phyloP scores from a whole-genome alignment of 2,329 filamentous ascomycete genomes.

The Xylariales sp. region DNA sequence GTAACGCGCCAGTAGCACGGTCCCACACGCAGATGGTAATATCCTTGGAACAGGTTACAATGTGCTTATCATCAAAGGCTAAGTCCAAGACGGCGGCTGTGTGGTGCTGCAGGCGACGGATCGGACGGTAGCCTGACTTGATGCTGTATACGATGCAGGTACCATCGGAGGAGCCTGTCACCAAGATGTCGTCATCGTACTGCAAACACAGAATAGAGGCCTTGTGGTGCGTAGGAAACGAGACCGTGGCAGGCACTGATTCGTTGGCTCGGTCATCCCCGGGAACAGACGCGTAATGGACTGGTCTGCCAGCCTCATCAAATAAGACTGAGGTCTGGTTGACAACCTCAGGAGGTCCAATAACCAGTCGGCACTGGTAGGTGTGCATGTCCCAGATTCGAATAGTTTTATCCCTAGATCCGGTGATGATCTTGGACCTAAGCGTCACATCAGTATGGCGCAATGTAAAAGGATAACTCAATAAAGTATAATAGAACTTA shows the following conservation, averaged over 20 bases:
- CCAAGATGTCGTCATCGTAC: constrained; percentile 88
- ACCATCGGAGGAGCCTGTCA: constrained; percentile 90
- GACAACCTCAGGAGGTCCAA: constrained; percentile 70
- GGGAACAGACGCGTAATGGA: constrained; percentile 51
- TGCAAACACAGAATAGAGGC: constrained; percentile 93
- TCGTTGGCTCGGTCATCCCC: constrained; percentile 41
- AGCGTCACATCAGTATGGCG: too few relatives aligned
- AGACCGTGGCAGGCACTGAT: constrained; percentile 50
- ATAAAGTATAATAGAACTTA: too few relatives aligned
- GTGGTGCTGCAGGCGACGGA: constrained; percentile 74
- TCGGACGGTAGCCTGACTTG: constrained; percentile 70
- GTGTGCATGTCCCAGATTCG: constrained; percentile 94
- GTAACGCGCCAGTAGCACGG: constrained; percentile 67
- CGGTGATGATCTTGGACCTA: constrained; percentile 94
- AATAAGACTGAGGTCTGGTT: constrained; percentile 45
- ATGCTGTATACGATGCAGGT: constrained; percentile 91
- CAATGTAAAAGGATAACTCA: too few relatives aligned
- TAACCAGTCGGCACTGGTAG: constrained; percentile 77
- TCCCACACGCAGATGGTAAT: constrained; percentile 93
- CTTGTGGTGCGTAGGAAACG: constrained; percentile 68
- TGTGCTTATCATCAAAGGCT: constrained; percentile 86
- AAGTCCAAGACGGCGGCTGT: constrained; percentile 88
- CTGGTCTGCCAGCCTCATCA: constrained; percentile 44
- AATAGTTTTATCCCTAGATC: constrained; percentile 91
- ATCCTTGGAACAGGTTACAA: constrained; percentile 97